These are phyloP conservation scores for Trichoderma hamatum DNA, from an alignment of 2,329 filamentous ascomycete species.

Conservation along the genomic window DNA sequence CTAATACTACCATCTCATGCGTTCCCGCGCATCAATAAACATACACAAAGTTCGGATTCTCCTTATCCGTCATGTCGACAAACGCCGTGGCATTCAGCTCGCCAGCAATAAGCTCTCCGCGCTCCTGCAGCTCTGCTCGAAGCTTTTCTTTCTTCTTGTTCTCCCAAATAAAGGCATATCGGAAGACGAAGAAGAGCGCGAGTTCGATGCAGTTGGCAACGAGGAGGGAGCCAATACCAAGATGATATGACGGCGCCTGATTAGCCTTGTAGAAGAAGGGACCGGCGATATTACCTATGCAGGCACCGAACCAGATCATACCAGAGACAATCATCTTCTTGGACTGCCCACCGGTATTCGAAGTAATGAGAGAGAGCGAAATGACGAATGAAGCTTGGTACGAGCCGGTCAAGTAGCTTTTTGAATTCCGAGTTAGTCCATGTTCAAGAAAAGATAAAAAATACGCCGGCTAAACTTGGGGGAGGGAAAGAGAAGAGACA, in stretches of 20 bases:
- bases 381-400: slow-evolving; percentile 47
- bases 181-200: slow-evolving; percentile 43
- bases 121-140: slow-evolving; percentile 37
- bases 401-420: slow-evolving; percentile 42
- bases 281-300: slow-evolving; percentile 62
- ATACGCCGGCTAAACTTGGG: neutral
- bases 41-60: slow-evolving; percentile 48
- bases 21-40: slow-evolving; percentile 39
- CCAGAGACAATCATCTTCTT: slow-evolving; percentile 68
- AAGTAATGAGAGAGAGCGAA: slow-evolving; percentile 50
- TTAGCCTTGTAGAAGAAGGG: slow-evolving; percentile 64
- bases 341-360: slow-evolving; percentile 58
- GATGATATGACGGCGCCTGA: slow-evolving; percentile 50
- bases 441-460: neutral
- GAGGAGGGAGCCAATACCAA: slow-evolving; percentile 48
- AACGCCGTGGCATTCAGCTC: slow-evolving; percentile 46
- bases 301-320: slow-evolving; percentile 62
- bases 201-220: slow-evolving; percentile 46
- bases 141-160: slow-evolving; percentile 45
- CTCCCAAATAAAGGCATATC: slow-evolving; percentile 45
- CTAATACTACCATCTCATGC: neutral
- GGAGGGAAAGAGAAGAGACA: neutral
- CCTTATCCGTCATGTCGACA: slow-evolving; percentile 46
- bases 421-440: neutral
- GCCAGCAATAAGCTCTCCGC: slow-evolving; percentile 32